A percentile compares a stretch with the other conserved stretches of the same genome.
phyloP scores from a whole-genome alignment of 805 yeast genomes.

The Diddensiella transvaalensis region DNA sequence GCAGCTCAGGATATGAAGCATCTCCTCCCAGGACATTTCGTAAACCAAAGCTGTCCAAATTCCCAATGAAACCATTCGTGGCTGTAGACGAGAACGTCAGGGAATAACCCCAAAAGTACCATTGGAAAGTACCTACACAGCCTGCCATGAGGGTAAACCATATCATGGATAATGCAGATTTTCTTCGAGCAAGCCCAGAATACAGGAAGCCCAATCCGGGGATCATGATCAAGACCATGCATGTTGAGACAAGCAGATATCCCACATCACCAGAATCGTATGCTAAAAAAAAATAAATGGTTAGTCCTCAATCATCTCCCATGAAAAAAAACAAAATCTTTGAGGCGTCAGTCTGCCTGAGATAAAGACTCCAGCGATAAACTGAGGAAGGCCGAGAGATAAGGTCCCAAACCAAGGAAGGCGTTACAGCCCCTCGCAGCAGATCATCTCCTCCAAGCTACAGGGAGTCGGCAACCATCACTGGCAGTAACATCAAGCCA shows the following conservation, averaged over 20 bases:
- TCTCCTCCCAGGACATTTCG: slow-evolving; percentile 57
- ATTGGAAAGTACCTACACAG: slow-evolving; percentile 73
- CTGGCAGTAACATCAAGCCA: too few species aligned
- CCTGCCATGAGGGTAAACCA: slow-evolving; percentile 76
- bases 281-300: slow-evolving; percentile 2
- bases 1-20: slow-evolving; percentile 69
- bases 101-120: slow-evolving; percentile 99
- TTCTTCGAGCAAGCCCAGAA: slow-evolving; percentile 86
- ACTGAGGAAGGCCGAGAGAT: background rate
- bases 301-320: too few species aligned
- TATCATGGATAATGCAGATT: slow-evolving; percentile 81
- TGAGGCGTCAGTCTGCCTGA: background rate
- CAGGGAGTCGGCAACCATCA: too few species aligned
- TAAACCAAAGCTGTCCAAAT: slow-evolving; percentile 77
- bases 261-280: slow-evolving; percentile 40
- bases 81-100: slow-evolving; percentile 81
- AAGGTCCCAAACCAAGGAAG: background rate
- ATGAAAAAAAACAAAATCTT: background rate
- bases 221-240: slow-evolving; percentile 80
- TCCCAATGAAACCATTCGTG: slow-evolving; percentile 81
- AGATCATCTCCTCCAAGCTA: too few species aligned
- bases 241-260: slow-evolving; percentile 35
- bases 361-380: background rate
- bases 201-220: slow-evolving; percentile 93
- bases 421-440: background rate